A percentile compares a stretch with the other conserved stretches of the same genome.
phyloP scores from a whole-genome alignment of 1,139 yeast species.

The Meyerozyma guilliermondii region DNA sequence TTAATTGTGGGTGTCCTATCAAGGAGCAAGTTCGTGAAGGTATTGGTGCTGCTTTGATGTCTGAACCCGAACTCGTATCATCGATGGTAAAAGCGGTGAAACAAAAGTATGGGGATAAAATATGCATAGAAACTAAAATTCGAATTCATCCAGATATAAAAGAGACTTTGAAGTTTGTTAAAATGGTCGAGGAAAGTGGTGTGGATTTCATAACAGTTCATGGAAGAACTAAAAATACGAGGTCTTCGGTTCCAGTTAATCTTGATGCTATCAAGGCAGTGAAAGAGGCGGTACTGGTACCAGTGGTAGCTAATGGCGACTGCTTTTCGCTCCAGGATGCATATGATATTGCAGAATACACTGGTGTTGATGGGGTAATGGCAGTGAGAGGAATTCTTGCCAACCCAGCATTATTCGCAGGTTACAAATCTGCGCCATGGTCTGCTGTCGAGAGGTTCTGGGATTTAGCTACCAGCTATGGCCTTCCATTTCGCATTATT shows the following conservation, averaged over 20 bases:
- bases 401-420: slow-evolving; percentile 86
- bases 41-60: slow-evolving; percentile 93
- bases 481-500: slow-evolving; percentile 73
- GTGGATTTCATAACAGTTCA: slow-evolving; percentile 93
- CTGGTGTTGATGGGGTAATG: slow-evolving; percentile 92
- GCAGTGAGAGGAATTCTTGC: slow-evolving; percentile 83
- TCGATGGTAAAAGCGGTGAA: slow-evolving; percentile 83
- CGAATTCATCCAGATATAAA: slow-evolving; percentile 73
- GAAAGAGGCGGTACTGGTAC: slow-evolving; percentile 57
- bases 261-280: slow-evolving; percentile 73
- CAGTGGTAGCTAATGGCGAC: slow-evolving; percentile 95
- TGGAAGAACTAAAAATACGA: slow-evolving; percentile 80
- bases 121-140: slow-evolving; percentile 86
- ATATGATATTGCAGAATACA: slow-evolving; percentile 49
- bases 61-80: slow-evolving; percentile 74
- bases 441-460: slow-evolving; percentile 78
- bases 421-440: slow-evolving; percentile 78
- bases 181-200: slow-evolving; percentile 75
- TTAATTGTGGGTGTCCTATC: slow-evolving; percentile 97
- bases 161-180: slow-evolving; percentile 71
- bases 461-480: slow-evolving; percentile 74
- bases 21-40: slow-evolving; percentile 94
- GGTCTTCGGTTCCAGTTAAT: slow-evolving; percentile 80
- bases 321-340: slow-evolving; percentile 70
- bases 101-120: slow-evolving; percentile 56